These are phyloP conservation scores for Maudiozyma serrabonitensis DNA, from an alignment of 805 yeast species.

Conservation along the genomic window DNA sequence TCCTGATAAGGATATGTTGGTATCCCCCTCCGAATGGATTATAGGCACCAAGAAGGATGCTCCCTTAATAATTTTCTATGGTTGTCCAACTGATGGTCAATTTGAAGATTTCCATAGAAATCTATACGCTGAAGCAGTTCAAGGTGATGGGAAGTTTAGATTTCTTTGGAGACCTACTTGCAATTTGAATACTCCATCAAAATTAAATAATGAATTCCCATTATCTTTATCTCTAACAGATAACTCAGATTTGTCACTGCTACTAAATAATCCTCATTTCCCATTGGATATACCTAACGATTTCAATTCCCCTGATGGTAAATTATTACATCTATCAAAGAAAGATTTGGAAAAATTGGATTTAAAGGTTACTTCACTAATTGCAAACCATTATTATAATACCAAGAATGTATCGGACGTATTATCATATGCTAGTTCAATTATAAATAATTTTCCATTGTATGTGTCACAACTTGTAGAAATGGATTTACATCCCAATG, in stretches of 20 bases:
- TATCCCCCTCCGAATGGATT: slow-evolving; percentile 48
- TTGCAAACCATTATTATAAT: slow-evolving; percentile 31
- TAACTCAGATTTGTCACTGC: slow-evolving; percentile 28
- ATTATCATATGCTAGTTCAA: slow-evolving; percentile 26
- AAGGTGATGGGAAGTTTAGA: slow-evolving; percentile 48
- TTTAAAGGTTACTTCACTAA: slow-evolving; percentile 58
- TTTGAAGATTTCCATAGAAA: slow-evolving; percentile 51
- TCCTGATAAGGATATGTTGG: slow-evolving; percentile 13
- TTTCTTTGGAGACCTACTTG: slow-evolving; percentile 68
- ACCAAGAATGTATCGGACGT: slow-evolving; percentile 29
- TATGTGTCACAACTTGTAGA: slow-evolving; percentile 13
- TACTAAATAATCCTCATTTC: slow-evolving; percentile 28
- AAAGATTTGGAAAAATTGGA: slow-evolving; percentile 34
- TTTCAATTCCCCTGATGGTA: slow-evolving; percentile 39
- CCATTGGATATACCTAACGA: slow-evolving; percentile 8
- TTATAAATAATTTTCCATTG: slow-evolving; percentile 35
- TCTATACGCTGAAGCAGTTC: slow-evolving; percentile 45
- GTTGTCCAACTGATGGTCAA: slow-evolving; percentile 42
- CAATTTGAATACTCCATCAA: neutral
- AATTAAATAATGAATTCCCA: slow-evolving; percentile 17
- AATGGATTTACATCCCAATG: slow-evolving; percentile 3
- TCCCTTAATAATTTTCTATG: slow-evolving; percentile 60
- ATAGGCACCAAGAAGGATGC: slow-evolving; percentile 40
- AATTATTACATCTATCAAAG: slow-evolving; percentile 9
- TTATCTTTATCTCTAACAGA: slow-evolving; percentile 17